These are phyloP conservation scores for Pyrus hybrid DNA, from an alignment of 331 rosid species.

Conservation along the genomic window DNA sequence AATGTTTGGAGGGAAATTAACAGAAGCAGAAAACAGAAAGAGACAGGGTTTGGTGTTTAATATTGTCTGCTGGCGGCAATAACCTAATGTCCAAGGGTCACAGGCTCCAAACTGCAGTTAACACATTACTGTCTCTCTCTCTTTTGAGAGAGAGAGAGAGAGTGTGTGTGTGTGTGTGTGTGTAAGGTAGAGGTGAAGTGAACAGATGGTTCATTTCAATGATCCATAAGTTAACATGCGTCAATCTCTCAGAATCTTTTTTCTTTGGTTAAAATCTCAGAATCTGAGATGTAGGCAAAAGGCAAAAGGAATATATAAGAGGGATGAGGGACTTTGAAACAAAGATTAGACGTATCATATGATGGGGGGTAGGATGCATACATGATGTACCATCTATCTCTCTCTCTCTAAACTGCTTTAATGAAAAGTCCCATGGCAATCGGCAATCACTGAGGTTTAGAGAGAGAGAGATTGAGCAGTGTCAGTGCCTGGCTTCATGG, in stretches of 20 bases:
- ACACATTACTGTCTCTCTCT: slow-evolving; percentile 10
- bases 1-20: not conserved
- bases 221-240: not conserved
- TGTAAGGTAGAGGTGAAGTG: not conserved
- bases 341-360: not conserved
- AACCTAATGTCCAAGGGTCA: slow-evolving; percentile 8
- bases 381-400: not conserved
- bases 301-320: slow-evolving; percentile 41
- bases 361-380: not conserved
- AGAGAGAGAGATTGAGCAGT: not conserved
- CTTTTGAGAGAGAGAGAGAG: not conserved
- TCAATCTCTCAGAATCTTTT: too few species aligned
- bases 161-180: too few species aligned
- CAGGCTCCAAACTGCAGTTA: slow-evolving; percentile 32
- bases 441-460: not conserved
- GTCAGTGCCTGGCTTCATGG: slow-evolving; percentile 1
- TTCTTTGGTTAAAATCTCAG: not conserved
- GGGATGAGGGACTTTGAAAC: not conserved
- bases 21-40: not conserved
- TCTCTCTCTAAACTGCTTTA: slow-evolving; percentile 4
- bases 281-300: not conserved
- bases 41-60: not conserved
- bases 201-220: not conserved
- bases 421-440: slow-evolving; percentile 24
- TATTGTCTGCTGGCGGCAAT: not conserved